These are phyloP conservation scores for Trypanosoma avium DNA, from an alignment of 208 protist genomes.

Conservation along the genomic window DNA sequence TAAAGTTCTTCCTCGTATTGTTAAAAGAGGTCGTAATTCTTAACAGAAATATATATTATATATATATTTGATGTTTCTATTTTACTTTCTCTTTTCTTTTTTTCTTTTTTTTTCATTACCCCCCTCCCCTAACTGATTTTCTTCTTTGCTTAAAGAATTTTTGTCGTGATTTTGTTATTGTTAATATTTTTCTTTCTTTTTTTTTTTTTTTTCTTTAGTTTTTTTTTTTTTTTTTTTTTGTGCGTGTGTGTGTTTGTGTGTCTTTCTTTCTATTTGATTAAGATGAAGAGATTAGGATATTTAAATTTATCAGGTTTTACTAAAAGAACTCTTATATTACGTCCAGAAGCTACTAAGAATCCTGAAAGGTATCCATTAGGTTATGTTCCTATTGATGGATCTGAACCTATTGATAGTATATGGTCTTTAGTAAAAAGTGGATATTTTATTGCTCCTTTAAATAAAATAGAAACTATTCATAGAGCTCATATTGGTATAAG, in stretches of 20 bases:
- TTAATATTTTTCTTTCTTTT: background rate
- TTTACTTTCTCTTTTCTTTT: background rate
- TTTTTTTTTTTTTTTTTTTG: constrained; percentile 14
- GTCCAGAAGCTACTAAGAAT: constrained; percentile 30
- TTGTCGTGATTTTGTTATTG: background rate
- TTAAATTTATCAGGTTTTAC: background rate
- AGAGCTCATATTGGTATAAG: constrained; percentile 50
- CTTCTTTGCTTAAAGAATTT: background rate
- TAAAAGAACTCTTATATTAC: constrained; percentile 24
- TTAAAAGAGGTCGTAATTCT: constrained; percentile 9
- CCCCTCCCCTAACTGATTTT: too few relatives aligned
- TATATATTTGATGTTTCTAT: background rate
- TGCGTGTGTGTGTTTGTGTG: too few relatives aligned
- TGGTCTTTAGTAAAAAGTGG: constrained; percentile 75
- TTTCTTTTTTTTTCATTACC: constrained; percentile 2
- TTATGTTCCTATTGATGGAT: constrained; percentile 79
- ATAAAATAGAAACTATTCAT: constrained; percentile 77
- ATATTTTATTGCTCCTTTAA: constrained; percentile 76
- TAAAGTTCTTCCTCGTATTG: constrained; percentile 9
- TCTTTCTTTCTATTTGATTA: background rate
- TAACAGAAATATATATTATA: too few relatives aligned
- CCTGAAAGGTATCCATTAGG: constrained; percentile 60
- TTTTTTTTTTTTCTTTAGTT: constrained; percentile 1
- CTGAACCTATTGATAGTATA: constrained; percentile 72
- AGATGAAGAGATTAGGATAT: constrained; percentile 11